These are phyloP conservation scores for Amyloporia xantha DNA, from an alignment of 768 basidiomycete genomes.

Conservation along the genomic window DNA sequence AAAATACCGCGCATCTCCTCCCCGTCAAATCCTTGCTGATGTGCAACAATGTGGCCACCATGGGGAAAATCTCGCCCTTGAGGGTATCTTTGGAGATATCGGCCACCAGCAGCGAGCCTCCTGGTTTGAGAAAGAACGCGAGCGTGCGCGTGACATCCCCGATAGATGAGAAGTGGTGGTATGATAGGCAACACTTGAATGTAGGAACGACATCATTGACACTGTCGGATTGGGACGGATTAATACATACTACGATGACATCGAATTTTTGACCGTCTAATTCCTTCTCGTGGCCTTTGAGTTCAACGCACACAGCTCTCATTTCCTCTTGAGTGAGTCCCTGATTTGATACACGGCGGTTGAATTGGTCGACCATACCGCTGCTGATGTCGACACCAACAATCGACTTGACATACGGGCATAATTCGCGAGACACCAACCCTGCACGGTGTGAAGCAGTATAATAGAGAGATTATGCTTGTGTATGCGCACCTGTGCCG, in stretches of 20 bases:
- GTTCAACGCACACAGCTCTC: slow-evolving; percentile 55
- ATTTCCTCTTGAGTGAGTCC: slow-evolving; percentile 63
- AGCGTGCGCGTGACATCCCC: slow-evolving; percentile 44
- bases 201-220: background rate
- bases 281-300: slow-evolving; percentile 39
- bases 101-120: slow-evolving; percentile 51
- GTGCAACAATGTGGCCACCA: slow-evolving; percentile 42
- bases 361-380: slow-evolving; percentile 62
- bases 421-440: slow-evolving; percentile 56
- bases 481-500: slow-evolving; percentile 47
- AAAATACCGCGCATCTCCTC: slow-evolving; percentile 44
- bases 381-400: slow-evolving; percentile 76
- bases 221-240: background rate
- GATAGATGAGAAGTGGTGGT: slow-evolving; percentile 56
- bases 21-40: slow-evolving; percentile 47
- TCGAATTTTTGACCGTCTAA: slow-evolving; percentile 57
- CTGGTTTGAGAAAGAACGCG: slow-evolving; percentile 50
- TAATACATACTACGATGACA: slow-evolving; percentile 52
- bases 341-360: slow-evolving; percentile 48
- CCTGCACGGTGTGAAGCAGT: slow-evolving; percentile 33
- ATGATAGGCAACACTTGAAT: slow-evolving; percentile 52
- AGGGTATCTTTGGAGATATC: slow-evolving; percentile 35
- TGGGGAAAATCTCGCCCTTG: slow-evolving; percentile 31
- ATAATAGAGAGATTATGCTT: background rate
- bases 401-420: slow-evolving; percentile 52